A percentile compares a stretch with the other conserved stretches of the same genome.
Evolutionary conservation across 306 rosid genomes (phyloP).

Genomic region (Corylus heterophylla): DNA sequence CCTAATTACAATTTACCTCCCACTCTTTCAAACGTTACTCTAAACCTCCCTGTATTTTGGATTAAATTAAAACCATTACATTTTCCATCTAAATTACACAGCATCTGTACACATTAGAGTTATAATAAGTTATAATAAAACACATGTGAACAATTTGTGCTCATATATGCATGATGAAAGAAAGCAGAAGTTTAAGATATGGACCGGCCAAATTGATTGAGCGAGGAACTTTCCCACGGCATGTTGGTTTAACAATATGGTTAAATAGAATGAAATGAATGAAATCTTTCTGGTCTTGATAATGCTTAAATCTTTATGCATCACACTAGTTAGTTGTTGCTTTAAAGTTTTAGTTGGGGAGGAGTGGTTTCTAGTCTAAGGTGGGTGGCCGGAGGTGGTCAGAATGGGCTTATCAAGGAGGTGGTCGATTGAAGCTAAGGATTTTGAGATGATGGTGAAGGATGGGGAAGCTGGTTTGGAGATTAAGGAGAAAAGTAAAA

Average conservation of each 20-base stretch:
- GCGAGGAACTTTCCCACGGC: not conserved
- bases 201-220: conserved; percentile 14
- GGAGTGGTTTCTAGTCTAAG: too few species aligned
- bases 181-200: not conserved
- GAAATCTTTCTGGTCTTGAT: not conserved
- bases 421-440: too few species aligned
- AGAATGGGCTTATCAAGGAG: too few species aligned
- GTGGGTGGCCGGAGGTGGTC: too few species aligned
- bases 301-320: conserved; percentile 16
- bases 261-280: conserved; percentile 4
- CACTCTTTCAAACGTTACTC: conserved; percentile 5
- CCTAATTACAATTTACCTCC: not conserved
- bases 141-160: too few species aligned
- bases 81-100: not conserved
- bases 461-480: too few species aligned
- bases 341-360: not conserved
- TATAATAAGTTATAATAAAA: not conserved
- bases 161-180: not conserved
- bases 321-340: conserved; percentile 14
- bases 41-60: not conserved
- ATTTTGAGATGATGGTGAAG: too few species aligned
- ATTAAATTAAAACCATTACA: not conserved
- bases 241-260: conserved; percentile 14
- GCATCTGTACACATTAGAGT: not conserved
- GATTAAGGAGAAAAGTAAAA: too few species aligned